Base-by-base conservation (phyloP, 2,329 filamentous ascomycete species). In the Ophiostoma triangulosporum region DNA sequence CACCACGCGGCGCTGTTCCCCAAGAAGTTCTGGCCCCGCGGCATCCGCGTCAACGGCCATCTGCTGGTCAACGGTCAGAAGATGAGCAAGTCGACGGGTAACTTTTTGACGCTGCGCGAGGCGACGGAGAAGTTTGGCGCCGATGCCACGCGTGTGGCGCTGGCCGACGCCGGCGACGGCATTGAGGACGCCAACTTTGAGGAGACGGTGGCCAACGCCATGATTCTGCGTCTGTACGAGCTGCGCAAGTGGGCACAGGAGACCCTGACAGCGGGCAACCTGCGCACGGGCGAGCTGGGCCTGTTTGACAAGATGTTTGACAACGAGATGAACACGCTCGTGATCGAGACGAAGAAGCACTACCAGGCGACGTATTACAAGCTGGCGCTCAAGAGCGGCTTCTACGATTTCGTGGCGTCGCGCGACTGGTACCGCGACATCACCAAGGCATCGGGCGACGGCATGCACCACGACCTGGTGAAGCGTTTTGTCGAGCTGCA, bases 121-220 rank as follows among this genome's bases (percentile, higher is more conserved):
- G 78, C 90, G 29, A 84, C 91, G 14, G 78, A 83, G 62, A 98
- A 98, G 68, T 98, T 93, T 62, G 93, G 93, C 63, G 91, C 93
- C 8, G 93, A 97, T 66, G 93, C 93, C 3, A 63, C 64, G n/a
- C 81, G 91, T 65, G 86, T 97, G 62, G 89, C 90, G 3, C 81
- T 98, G 58, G 91, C 91, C 17, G 93, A 98, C 68, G 89, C 89
- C 12, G 93, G 93, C 62, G 93, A 98, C 64, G 88, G 86, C 59
- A 89, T 96, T 57, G 85, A 88, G 58, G 93, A 98, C 68, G 90
- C 91, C 62, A 98, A 98, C 74, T 95, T 98, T 60, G 93, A 96
- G 64, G 93, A 98, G 72, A 81, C 85, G 53, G 89, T 96, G 36
- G 93, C 93, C 38, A 93, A 97, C 69, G 87, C 84, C 66, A 90